Evolutionary conservation across 2,329 filamentous ascomycete genomes (phyloP).

Genomic region (Penicillium sp.): DNA sequence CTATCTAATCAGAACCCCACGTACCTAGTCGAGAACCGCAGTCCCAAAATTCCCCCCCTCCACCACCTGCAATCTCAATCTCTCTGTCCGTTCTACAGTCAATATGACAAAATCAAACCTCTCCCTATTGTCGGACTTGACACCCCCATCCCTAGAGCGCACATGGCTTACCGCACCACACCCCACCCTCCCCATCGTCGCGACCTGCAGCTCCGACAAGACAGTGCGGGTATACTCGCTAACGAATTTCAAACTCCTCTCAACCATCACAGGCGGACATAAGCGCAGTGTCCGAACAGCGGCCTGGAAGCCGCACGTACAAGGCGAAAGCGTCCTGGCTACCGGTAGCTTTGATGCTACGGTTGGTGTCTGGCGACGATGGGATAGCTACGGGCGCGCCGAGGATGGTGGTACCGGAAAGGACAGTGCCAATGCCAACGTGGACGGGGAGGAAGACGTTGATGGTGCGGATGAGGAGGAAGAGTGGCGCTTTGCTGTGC

Average conservation of each 20-base stretch:
- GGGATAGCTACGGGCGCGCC: constrained; percentile 46
- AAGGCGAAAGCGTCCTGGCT: constrained; percentile 72
- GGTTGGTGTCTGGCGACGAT: constrained; percentile 77
- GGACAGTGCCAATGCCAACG: constrained; percentile 25
- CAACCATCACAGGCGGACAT: constrained; percentile 80
- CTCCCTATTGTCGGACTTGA: constrained; percentile 52
- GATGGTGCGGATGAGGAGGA: constrained; percentile 61
- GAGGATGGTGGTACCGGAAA: constrained; percentile 8
- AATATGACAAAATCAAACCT: constrained; percentile 24
- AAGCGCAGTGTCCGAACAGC: constrained; percentile 82
- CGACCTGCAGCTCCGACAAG: constrained; percentile 83
- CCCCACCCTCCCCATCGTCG: constrained; percentile 81
- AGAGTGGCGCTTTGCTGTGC: constrained; percentile 89
- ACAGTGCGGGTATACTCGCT: constrained; percentile 88
- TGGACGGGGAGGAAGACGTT: constrained; percentile 46
- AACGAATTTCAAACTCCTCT: constrained; percentile 74
- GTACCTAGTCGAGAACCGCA: not conserved
- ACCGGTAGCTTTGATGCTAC: constrained; percentile 94
- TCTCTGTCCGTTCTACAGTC: not conserved
- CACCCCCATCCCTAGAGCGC: constrained; percentile 58
- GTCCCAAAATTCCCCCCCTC: constrained; percentile 13
- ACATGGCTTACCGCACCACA: constrained; percentile 87
- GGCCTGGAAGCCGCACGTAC: constrained; percentile 79
- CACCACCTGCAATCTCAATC: not conserved
- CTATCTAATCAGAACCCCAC: constrained; percentile 6